Evolutionary conservation across 805 yeast species (phyloP).

Genomic region (Wickerhamiella australiensis): DNA sequence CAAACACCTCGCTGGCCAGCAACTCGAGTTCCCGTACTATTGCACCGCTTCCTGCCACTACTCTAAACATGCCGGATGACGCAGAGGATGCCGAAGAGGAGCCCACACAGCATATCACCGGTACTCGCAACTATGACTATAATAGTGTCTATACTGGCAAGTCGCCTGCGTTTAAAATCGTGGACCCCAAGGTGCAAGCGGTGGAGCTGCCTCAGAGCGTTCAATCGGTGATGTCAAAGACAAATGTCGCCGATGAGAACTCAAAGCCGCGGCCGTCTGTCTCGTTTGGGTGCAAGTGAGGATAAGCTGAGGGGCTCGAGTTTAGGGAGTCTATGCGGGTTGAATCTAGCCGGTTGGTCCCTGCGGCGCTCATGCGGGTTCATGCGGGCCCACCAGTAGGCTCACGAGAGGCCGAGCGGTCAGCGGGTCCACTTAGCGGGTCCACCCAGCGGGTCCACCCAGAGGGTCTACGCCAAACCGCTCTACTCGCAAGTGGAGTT

Average conservation of each 20-base stretch:
- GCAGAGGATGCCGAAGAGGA: slow-evolving; percentile 42
- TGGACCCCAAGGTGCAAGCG: slow-evolving; percentile 22
- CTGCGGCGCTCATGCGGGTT: no score
- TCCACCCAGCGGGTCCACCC: no score
- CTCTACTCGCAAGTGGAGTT: no score
- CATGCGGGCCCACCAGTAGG: no score
- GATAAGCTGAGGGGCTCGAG: no score
- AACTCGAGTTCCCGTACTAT: slow-evolving; percentile 33
- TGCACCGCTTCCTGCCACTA: slow-evolving; percentile 74
- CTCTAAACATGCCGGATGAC: slow-evolving; percentile 61
- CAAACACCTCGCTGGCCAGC: slow-evolving; percentile 17
- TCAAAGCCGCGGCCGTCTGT: neutral
- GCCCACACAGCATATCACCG: slow-evolving; percentile 16
- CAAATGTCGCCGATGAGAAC: neutral
- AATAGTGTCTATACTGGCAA: slow-evolving; percentile 15
- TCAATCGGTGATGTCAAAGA: neutral
- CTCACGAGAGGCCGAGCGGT: no score
- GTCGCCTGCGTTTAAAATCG: slow-evolving; percentile 19
- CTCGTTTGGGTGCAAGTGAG: neutral
- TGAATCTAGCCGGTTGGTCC: no score
- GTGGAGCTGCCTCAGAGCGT: slow-evolving; percentile 18
- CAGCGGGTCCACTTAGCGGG: no score
- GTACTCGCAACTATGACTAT: slow-evolving; percentile 19
- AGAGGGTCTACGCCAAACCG: no score
- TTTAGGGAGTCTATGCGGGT: no score